Evolutionary conservation across 2,329 filamentous ascomycete genomes (phyloP).

Genomic region (Chaetomiaceae sp.): DNA sequence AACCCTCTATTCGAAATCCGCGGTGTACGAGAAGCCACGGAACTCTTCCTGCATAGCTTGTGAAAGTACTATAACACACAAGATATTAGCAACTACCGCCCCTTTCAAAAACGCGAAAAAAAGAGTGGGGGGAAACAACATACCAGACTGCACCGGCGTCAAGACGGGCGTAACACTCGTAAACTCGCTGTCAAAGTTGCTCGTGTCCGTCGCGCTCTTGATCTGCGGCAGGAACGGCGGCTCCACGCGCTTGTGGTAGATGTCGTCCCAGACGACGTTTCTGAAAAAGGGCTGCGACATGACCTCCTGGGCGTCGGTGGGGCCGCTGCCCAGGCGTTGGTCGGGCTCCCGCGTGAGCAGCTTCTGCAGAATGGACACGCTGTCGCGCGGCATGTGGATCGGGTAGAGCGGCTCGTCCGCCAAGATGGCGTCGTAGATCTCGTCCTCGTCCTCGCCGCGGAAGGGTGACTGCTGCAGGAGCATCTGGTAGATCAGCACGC

Average conservation of each 20-base stretch:
- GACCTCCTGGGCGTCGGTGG: slow-evolving; percentile 95
- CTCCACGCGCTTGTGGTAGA: slow-evolving; percentile 88
- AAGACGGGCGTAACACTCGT: slow-evolving; percentile 96
- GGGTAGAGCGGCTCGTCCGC: slow-evolving; percentile 96
- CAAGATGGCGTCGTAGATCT: slow-evolving; percentile 98
- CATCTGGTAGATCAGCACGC: slow-evolving; percentile 99
- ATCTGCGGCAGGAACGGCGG: slow-evolving; percentile 89
- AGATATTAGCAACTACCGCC: slow-evolving; percentile 2
- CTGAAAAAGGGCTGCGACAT: slow-evolving; percentile 99
- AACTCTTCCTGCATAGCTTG: slow-evolving; percentile 99
- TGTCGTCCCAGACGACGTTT: slow-evolving; percentile 97
- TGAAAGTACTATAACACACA: slow-evolving; percentile 66
- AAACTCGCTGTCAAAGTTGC: slow-evolving; percentile 98
- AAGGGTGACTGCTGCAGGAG: slow-evolving; percentile 97
- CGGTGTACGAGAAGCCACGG: slow-evolving; percentile 95
- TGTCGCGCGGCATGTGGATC: slow-evolving; percentile 97
- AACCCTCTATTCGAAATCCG: slow-evolving; percentile 71
- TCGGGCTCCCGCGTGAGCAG: slow-evolving; percentile 93
- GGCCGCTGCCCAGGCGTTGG: slow-evolving; percentile 84
- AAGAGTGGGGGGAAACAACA: too few relatives aligned
- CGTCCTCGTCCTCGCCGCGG: slow-evolving; percentile 97
- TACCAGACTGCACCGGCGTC: slow-evolving; percentile 95
- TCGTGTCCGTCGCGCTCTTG: slow-evolving; percentile 92
- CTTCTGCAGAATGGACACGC: slow-evolving; percentile 96
- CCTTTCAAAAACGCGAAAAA: not conserved